A percentile compares a stretch with the other conserved stretches of the same genome.
Evolutionary conservation across 2,329 filamentous ascomycete genomes (phyloP).

Genomic region (Domatiomyces globalis): DNA sequence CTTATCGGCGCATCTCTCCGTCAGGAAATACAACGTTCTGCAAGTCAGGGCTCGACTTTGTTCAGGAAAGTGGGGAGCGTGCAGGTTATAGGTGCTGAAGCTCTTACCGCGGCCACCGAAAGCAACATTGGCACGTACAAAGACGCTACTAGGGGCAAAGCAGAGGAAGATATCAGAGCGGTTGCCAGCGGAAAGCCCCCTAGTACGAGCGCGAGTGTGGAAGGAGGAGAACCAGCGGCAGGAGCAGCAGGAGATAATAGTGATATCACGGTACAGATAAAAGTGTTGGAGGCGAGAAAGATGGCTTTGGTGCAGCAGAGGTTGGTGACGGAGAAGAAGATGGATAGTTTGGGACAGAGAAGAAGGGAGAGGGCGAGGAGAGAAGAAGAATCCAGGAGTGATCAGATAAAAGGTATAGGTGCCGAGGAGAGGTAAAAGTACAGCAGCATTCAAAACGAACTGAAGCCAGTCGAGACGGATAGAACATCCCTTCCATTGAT

Average conservation of each 20-base stretch:
- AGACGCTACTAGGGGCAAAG: constrained; percentile 6
- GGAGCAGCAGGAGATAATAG: constrained; percentile 4
- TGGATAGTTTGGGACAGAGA: not conserved
- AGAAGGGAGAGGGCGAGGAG: not conserved
- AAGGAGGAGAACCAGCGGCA: not conserved
- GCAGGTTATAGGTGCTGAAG: not conserved
- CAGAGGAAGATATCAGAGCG: constrained; percentile 3
- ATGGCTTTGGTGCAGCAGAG: not conserved
- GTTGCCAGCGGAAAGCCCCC: not conserved
- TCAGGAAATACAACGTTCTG: not conserved
- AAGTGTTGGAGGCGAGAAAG: constrained; percentile 4
- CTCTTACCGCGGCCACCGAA: constrained; percentile 3
- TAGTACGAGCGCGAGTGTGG: not conserved
- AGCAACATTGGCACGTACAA: not conserved
- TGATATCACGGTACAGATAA: constrained; percentile 8
- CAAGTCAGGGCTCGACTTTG: not conserved
- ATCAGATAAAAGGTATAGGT: not conserved
- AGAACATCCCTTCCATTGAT: too few species aligned
- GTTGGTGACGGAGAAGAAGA: constrained; percentile 7
- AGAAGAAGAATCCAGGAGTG: not conserved
- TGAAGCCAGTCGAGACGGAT: too few species aligned
- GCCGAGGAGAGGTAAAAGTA: not conserved
- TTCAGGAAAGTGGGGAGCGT: not conserved
- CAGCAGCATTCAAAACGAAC: not conserved
- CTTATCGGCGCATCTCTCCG: constrained; percentile 9